These are phyloP conservation scores for Epithele typhae DNA, from an alignment of 768 basidiomycete genomes.

Conservation along the genomic window DNA sequence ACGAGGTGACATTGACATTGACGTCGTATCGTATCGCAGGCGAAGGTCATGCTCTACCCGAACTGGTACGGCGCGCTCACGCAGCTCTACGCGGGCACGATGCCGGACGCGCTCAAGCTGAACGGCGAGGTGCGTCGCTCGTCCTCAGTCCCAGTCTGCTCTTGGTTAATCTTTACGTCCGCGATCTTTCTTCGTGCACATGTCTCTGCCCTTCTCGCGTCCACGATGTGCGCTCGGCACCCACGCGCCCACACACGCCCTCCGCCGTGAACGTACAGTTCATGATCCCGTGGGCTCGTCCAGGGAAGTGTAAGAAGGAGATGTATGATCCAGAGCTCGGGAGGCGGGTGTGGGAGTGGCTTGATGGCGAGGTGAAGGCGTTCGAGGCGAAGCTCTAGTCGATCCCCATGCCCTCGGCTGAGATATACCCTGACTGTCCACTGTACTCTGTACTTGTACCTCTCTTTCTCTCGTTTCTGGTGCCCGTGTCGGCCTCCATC, in stretches of 20 bases:
- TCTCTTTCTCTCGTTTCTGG: no score
- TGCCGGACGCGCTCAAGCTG: slow-evolving; percentile 32
- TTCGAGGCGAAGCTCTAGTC: no score
- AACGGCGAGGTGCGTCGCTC: slow-evolving; percentile 37
- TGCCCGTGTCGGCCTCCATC: no score
- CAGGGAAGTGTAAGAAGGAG: slow-evolving; percentile 11
- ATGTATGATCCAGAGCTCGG: slow-evolving; percentile 19
- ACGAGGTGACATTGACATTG: neutral
- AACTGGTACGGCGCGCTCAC: slow-evolving; percentile 27
- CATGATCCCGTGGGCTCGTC: slow-evolving; percentile 22
- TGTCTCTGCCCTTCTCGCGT: neutral
- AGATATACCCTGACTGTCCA: no score
- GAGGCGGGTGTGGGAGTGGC: slow-evolving; percentile 23
- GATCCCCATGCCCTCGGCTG: no score
- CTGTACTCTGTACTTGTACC: no score
- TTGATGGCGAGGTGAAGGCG: slow-evolving; percentile 19
- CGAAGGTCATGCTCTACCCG: slow-evolving; percentile 10
- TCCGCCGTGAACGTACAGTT: slow-evolving; percentile 8
- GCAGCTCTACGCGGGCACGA: slow-evolving; percentile 31
- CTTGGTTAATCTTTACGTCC: neutral
- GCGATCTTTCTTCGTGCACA: no score
- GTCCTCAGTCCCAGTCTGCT: neutral
- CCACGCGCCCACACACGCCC: no score
- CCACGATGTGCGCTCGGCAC: no score
- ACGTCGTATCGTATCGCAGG: no score